These are phyloP conservation scores for Dictyostelium intermedium DNA, from an alignment of 78 protist species.

Conservation along the genomic window DNA sequence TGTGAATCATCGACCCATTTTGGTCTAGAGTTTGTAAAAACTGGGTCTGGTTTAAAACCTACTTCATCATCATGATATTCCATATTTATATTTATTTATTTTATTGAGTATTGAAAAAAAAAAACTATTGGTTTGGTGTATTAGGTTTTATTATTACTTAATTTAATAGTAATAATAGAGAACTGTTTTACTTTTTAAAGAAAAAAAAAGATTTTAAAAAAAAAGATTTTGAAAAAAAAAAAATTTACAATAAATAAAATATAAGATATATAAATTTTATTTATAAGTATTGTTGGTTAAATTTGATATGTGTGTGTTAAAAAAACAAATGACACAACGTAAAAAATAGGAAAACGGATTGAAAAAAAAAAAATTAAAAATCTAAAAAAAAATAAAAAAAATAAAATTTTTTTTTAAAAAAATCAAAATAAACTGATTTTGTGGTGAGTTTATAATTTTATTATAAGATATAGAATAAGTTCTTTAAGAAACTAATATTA, in stretches of 20 bases:
- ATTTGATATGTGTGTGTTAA: background rate
- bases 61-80: slow-evolving; percentile 59
- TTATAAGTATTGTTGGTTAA: background rate
- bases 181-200: background rate
- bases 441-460: background rate
- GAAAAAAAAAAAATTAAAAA: background rate
- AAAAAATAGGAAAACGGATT: background rate
- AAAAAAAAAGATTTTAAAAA: background rate
- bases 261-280: background rate
- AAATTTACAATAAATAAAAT: background rate
- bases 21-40: slow-evolving; percentile 68
- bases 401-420: background rate
- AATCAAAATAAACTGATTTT: background rate
- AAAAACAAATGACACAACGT: background rate
- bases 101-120: background rate
- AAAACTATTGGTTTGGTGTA: background rate
- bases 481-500: no score
- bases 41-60: slow-evolving; percentile 62
- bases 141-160: no score
- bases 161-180: no score
- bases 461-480: background rate
- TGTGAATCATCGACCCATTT: slow-evolving; percentile 59
- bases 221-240: background rate
- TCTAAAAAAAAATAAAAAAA: background rate
- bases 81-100: slow-evolving; percentile 22